Percentiles rank a stretch among this genome's conserved stretches.
Evolutionary conservation across 2,329 filamentous ascomycete species (phyloP).

Genomic region (Alternaria conjuncta): DNA sequence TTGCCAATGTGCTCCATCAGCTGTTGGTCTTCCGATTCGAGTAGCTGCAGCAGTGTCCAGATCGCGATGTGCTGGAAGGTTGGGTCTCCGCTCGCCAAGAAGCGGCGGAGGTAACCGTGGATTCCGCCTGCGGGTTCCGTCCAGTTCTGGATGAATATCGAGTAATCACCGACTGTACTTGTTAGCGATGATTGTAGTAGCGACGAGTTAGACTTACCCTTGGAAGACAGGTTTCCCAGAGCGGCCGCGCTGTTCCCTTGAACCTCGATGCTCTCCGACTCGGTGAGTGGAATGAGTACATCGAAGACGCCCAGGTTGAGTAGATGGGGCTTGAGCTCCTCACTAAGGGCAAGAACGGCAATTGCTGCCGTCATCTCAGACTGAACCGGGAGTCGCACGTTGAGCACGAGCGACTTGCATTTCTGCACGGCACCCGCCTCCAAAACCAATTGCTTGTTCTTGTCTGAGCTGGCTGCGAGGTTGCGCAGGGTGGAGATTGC

Average conservation of each 20-base stretch:
- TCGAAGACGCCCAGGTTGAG: constrained; percentile 94
- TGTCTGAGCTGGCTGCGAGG: constrained; percentile 92
- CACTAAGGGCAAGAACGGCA: constrained; percentile 91
- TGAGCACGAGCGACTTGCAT: constrained; percentile 94
- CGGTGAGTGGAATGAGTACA: constrained; percentile 91
- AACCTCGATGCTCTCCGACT: constrained; percentile 95
- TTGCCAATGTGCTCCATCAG: constrained; percentile 89
- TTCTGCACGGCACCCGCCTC: constrained; percentile 97
- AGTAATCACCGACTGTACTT: constrained; percentile 85
- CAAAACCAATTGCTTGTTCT: constrained; percentile 96
- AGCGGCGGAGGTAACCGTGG: constrained; percentile 91
- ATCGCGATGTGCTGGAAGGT: constrained; percentile 99
- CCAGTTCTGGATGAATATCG: constrained; percentile 95
- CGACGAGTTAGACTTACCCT: constrained; percentile 65
- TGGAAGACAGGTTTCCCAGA: constrained; percentile 92
- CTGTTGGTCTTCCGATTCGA: constrained; percentile 91
- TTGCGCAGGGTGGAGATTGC: constrained; percentile 97
- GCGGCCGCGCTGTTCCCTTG: constrained; percentile 98
- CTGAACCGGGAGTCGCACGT: constrained; percentile 92
- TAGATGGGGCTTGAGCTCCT: constrained; percentile 91
- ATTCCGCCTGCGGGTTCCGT: constrained; percentile 90
- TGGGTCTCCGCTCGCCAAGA: constrained; percentile 90
- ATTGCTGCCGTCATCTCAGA: constrained; percentile 99
- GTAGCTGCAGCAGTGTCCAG: constrained; percentile 93
- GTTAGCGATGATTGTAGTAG: constrained; percentile 31